phyloP scores from a whole-genome alignment of 495 filamentous ascomycete genomes.

The Hypoxylon subgilvum region DNA sequence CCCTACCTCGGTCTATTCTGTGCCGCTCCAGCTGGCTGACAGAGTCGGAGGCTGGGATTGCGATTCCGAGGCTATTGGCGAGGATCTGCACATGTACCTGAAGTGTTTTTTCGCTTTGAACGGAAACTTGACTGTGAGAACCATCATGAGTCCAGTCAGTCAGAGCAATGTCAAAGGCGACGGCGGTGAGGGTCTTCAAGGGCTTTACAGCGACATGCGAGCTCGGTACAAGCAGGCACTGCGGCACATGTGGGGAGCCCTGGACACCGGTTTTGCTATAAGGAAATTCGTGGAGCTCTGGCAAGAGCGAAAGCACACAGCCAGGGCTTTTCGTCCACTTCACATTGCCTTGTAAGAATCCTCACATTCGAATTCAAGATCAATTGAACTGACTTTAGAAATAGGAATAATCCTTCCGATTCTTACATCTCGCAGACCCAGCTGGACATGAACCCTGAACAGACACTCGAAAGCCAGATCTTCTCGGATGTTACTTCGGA shows the following conservation, averaged over 20 bases:
- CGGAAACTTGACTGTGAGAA: slow-evolving; percentile 62
- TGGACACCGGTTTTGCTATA: slow-evolving; percentile 68
- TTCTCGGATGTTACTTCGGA: slow-evolving; percentile 57
- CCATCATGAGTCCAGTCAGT: slow-evolving; percentile 67
- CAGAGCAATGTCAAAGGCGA: slow-evolving; percentile 70
- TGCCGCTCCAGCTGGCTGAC: slow-evolving; percentile 66
- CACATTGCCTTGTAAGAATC: slow-evolving; percentile 52
- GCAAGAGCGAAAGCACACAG: slow-evolving; percentile 56
- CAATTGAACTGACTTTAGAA: slow-evolving; percentile 5
- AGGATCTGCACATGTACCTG: slow-evolving; percentile 76
- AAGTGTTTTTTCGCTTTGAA: slow-evolving; percentile 76
- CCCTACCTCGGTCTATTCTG: slow-evolving; percentile 72
- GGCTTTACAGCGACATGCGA: slow-evolving; percentile 56
- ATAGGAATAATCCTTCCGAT: slow-evolving; percentile 50
- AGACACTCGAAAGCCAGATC: slow-evolving; percentile 50
- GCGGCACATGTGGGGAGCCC: slow-evolving; percentile 75
- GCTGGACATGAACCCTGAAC: slow-evolving; percentile 48
- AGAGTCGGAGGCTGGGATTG: slow-evolving; percentile 70
- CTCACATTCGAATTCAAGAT: not conserved
- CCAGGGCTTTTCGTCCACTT: slow-evolving; percentile 57
- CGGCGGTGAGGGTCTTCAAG: slow-evolving; percentile 54
- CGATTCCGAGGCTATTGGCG: slow-evolving; percentile 69
- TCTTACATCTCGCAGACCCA: slow-evolving; percentile 54
- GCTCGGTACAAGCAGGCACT: slow-evolving; percentile 71
- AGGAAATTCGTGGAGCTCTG: slow-evolving; percentile 55